Base-by-base conservation (phyloP, 75 land plant genomes). In the Pinus albicaulis region DNA sequence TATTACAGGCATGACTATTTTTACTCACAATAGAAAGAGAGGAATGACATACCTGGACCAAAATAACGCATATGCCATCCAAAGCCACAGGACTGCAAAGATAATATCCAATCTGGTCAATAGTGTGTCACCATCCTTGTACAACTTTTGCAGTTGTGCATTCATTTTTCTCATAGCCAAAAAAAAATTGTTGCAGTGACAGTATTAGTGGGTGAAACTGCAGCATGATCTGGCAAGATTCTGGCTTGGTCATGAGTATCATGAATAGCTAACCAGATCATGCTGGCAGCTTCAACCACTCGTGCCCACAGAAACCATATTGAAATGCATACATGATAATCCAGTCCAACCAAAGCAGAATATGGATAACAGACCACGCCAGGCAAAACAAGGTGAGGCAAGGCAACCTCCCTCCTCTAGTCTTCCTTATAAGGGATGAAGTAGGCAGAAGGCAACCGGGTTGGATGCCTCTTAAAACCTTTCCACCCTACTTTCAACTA, bases 281-380 rank as follows among this genome's bases (percentile, higher is more conserved):
- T 85, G 87, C 87, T 85, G 87, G 87, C 87, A 85, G 87, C 87
- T 85, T 85, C 87, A 85, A 79, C 76, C 84, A 57, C 59, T 57
- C 59, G 6, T 57, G 7, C 59, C 59, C 59, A 57, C 59, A 19
- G 19, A 19, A 20, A 57, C 12, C 59, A 3, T n/a, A 57, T 20
- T 57, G n/a, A n/a, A 57, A 17, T 57, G 22, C 19, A 57, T 57
- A n/a, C 59, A 19, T n/a, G 22, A 57, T 57, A 6, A 57, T n/a
- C 59, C 59, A 17, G 20, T 16, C 59, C 59, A 17, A 57, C 14
- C 20, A 15, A 16, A 57, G 59, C 59, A 57, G 11, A 19, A 57
- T 19, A 57, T 57, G 20, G 22, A 17, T 19, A 57, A n/a, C 19
- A 57, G 22, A 7, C 59, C 59, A 17, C 5, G 0, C 59, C 6